phyloP scores from a whole-genome alignment of 306 rosid genomes.

The Crotalaria pallida region DNA sequence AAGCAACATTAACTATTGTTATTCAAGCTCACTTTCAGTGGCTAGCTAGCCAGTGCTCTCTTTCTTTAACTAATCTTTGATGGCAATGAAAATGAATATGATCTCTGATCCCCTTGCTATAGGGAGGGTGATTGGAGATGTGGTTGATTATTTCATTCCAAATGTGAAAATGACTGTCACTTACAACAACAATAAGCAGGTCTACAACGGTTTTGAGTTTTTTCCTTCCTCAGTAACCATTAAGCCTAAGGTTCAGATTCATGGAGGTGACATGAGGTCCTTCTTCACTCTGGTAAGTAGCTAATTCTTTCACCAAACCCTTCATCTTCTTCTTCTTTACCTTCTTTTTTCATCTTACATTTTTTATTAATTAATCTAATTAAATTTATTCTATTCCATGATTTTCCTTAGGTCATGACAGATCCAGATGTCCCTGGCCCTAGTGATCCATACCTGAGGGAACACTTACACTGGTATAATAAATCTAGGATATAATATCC shows the following conservation, averaged over 20 bases:
- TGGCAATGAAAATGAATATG: conserved; percentile 29
- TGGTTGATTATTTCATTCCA: conserved; percentile 58
- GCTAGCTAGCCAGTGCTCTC: not conserved
- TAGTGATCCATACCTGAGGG: conserved; percentile 87
- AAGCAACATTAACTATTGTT: conserved; percentile 15
- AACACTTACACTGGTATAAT: conserved; percentile 80
- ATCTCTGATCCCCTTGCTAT: conserved; percentile 59
- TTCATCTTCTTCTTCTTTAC: not conserved
- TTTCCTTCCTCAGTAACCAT: conserved; percentile 53
- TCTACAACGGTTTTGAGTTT: conserved; percentile 74
- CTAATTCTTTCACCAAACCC: not conserved
- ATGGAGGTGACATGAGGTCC: conserved; percentile 81
- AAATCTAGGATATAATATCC: not conserved
- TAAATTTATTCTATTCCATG: not conserved
- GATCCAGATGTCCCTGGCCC: conserved; percentile 99
- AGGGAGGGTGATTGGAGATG: conserved; percentile 85
- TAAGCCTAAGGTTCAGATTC: conserved; percentile 82
- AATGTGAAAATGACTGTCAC: conserved; percentile 44
- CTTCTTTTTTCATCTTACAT: not conserved
- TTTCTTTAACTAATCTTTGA: not conserved
- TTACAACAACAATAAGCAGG: conserved; percentile 52
- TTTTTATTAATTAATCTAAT: not conserved
- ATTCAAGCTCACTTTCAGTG: not conserved
- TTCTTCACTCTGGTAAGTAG: conserved; percentile 70
- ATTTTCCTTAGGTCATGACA: conserved; percentile 57